Percentiles rank a stretch among this genome's conserved stretches.
Evolutionary conservation across 2,329 filamentous ascomycete genomes (phyloP).

Genomic region (Fusarium chaquense): DNA sequence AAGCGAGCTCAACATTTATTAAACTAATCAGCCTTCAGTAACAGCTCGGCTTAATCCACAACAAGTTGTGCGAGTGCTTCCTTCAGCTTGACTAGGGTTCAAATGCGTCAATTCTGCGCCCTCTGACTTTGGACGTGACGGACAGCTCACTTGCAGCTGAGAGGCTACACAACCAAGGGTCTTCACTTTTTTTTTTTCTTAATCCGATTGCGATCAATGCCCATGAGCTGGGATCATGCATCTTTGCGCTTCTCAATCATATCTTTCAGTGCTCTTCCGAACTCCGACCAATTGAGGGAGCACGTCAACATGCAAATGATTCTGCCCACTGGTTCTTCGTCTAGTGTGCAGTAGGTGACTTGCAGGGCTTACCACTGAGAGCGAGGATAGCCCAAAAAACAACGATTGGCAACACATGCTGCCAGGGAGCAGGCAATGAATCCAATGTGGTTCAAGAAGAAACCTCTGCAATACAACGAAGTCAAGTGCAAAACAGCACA

Average conservation of each 20-base stretch:
- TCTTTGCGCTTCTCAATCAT: constrained; percentile 47
- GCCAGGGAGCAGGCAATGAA: neutral
- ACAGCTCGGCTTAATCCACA: constrained; percentile 4
- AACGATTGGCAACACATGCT: neutral
- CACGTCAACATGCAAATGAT: constrained; percentile 30
- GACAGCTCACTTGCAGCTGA: constrained; percentile 16
- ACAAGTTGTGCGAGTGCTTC: constrained; percentile 35
- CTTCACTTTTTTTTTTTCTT: neutral
- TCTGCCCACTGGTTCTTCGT: constrained; percentile 35
- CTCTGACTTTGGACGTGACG: constrained; percentile 17
- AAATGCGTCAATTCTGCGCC: constrained; percentile 24
- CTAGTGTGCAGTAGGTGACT: constrained; percentile 15
- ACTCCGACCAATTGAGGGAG: constrained; percentile 41
- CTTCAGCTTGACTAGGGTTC: constrained; percentile 35
- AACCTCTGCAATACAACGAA: neutral
- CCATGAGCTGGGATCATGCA: constrained; percentile 46
- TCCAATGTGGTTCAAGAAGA: neutral
- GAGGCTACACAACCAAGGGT: constrained; percentile 27
- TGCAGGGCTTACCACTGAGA: constrained; percentile 20
- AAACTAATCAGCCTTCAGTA: constrained; percentile 23
- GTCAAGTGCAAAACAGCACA: neutral
- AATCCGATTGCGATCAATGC: constrained; percentile 29
- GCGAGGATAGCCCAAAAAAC: neutral
- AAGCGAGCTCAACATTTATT: constrained; percentile 6
- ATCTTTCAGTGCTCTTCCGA: constrained; percentile 37